Evolutionary conservation across 2,329 filamentous ascomycete species (phyloP).

Genomic region (Colletotrichum lini): DNA sequence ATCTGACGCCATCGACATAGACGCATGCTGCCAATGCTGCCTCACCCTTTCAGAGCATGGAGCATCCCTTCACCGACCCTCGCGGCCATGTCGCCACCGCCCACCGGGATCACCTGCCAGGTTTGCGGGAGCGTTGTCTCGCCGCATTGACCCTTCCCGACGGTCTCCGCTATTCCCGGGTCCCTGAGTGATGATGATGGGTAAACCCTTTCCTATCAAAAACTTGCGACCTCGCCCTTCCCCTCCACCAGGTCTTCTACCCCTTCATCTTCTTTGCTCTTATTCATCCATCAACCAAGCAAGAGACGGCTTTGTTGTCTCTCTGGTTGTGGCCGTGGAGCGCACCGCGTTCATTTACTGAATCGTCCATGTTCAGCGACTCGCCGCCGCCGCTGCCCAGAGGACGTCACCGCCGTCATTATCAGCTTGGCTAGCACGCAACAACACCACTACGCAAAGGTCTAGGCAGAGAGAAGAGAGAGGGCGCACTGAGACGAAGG

Average conservation of each 20-base stretch:
- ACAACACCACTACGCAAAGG: background rate
- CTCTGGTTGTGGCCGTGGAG: no score
- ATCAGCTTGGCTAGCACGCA: no score
- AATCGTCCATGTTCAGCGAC: no score
- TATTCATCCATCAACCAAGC: no score
- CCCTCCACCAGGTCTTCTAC: no score
- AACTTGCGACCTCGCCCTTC: conserved; percentile 11
- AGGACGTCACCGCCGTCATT: no score
- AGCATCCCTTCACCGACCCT: conserved; percentile 1
- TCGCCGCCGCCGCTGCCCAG: no score
- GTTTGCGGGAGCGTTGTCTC: conserved; percentile 2
- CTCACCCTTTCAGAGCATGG: background rate
- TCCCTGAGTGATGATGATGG: background rate
- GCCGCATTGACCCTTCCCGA: conserved; percentile 22
- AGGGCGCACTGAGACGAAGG: background rate
- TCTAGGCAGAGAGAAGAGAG: no score
- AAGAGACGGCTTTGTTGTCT: no score
- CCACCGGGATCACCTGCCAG: conserved; percentile 12
- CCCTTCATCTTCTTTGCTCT: background rate
- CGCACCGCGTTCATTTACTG: no score
- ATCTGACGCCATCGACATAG: background rate
- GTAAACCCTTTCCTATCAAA: conserved; percentile 1
- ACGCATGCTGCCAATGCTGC: background rate
- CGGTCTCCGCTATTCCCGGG: conserved; percentile 28
- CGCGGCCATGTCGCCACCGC: conserved; percentile 12